Evolutionary conservation across 164 flowering plant species (phyloP).

Genomic region (Macadamia tetraphylla): DNA sequence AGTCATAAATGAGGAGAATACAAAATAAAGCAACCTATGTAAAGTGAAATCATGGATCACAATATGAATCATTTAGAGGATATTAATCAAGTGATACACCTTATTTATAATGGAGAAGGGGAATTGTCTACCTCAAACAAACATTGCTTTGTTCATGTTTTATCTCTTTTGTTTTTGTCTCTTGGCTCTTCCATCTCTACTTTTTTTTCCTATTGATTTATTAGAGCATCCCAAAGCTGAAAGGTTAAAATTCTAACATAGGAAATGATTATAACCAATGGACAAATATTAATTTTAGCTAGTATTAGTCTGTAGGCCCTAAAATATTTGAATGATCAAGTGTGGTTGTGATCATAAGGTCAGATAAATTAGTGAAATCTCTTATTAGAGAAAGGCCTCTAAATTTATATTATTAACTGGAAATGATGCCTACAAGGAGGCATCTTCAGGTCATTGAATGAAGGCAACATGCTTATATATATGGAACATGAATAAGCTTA

Average conservation of each 20-base stretch:
- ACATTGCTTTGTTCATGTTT: too few relatives aligned
- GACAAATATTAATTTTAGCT: too few relatives aligned
- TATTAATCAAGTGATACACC: conserved; percentile 5
- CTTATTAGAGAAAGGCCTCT: background rate
- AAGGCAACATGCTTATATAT: conserved; percentile 18
- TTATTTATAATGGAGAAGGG: too few relatives aligned
- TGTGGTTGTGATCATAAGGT: background rate
- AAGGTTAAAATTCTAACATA: too few relatives aligned
- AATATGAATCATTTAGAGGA: conserved; percentile 15
- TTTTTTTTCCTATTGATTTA: too few relatives aligned
- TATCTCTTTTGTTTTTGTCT: too few relatives aligned
- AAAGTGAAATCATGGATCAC: conserved; percentile 14
- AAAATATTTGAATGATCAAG: too few relatives aligned
- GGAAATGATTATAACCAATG: too few relatives aligned
- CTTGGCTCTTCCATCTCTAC: too few relatives aligned
- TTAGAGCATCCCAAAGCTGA: too few relatives aligned
- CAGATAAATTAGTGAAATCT: background rate
- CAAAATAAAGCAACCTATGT: conserved; percentile 9
- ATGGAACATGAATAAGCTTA: conserved; percentile 16
- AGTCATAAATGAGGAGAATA: conserved; percentile 17
- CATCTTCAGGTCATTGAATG: background rate
- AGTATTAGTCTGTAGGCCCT: too few relatives aligned
- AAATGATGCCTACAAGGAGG: background rate
- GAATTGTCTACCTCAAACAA: too few relatives aligned
- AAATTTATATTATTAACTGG: background rate